A percentile compares a stretch with the other conserved stretches of the same genome.
phyloP scores from a whole-genome alignment of 768 basidiomycete species.

The Pleurotus pulmonarius region DNA sequence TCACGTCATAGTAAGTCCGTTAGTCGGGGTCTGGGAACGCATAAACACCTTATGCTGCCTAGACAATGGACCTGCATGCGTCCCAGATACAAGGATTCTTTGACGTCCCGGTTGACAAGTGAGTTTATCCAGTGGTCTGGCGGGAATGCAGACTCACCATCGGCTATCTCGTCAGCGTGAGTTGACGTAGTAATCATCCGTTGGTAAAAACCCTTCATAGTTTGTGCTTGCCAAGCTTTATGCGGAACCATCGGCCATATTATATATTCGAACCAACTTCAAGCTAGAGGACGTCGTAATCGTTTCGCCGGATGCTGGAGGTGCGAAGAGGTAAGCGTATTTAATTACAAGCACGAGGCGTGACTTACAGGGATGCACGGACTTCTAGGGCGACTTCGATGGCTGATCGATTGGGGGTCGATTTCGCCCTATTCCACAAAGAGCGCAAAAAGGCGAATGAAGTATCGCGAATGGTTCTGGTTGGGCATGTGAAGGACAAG shows the following conservation, averaged over 20 bases:
- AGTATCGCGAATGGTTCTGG: slow-evolving; percentile 92
- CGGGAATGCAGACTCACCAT: too few species aligned
- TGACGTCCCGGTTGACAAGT: slow-evolving; percentile 99
- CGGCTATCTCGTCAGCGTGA: slow-evolving; percentile 36
- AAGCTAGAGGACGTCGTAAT: slow-evolving; percentile 84
- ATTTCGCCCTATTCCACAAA: slow-evolving; percentile 99
- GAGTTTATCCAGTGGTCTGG: slow-evolving; percentile 32
- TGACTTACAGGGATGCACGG: slow-evolving; percentile 6
- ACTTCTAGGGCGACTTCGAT: slow-evolving; percentile 86
- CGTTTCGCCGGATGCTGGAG: slow-evolving; percentile 97
- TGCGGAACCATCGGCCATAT: slow-evolving; percentile 92
- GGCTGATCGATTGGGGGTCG: slow-evolving; percentile 92
- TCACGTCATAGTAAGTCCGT: slow-evolving; percentile 84
- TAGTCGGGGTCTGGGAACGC: slow-evolving; percentile 2
- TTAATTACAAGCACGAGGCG: slow-evolving; percentile 8
- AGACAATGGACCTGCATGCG: slow-evolving; percentile 99
- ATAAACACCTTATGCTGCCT: slow-evolving; percentile 1
- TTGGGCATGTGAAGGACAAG: slow-evolving; percentile 91
- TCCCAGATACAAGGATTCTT: slow-evolving; percentile 99
- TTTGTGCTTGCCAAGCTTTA: slow-evolving; percentile 57
- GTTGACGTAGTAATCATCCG: slow-evolving; percentile 23
- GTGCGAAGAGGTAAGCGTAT: slow-evolving; percentile 81
- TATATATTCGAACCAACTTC: slow-evolving; percentile 93
- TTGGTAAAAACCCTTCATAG: slow-evolving; percentile 5
- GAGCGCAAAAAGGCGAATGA: slow-evolving; percentile 97